Base-by-base conservation (phyloP, 805 yeast genomes). In the Kuraishia floccosa region DNA sequence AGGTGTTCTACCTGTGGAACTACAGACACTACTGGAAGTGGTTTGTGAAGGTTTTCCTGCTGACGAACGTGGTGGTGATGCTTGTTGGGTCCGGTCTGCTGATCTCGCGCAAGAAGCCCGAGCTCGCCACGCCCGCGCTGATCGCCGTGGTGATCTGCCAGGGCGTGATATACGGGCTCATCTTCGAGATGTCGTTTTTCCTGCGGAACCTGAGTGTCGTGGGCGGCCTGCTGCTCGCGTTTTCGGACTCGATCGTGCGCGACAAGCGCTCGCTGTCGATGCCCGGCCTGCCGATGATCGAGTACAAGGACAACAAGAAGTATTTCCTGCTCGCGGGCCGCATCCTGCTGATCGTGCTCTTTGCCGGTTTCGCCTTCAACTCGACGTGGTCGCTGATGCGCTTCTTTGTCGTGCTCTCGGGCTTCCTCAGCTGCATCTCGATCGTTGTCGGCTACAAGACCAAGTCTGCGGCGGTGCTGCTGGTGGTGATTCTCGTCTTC, bases 371-470 rank as follows among this genome's bases (percentile, higher is more conserved):
- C 51, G 76, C 89, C 14, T 66, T 85, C 43, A 72, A 84, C 17
- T 72, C 81, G 30, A 64, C 71, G 23, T 84, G 86, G 85, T 68
- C 83, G 2, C 50, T 78, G 31, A 58, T 76, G 17, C 71, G 83
- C 35, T 52, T 77, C 18, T 42, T 84, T 17, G 61, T 79, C 34
- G 78, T 83, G 34, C 52, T 84, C 21, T 46, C 82, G 34, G 94
- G 94, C 8, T 67, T 81, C 24, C 53, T 66, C 13, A 68, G 78
- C 9, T 81, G 91, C 49, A 62, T 72, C 22, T 73, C 87, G 35
- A 87, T 89, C 38, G 85, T 81, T 16, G 72, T 89, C 41, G 98
- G 98, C 21, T 91, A 76, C 68, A 86, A 85, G 60, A 87, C 97
- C 28, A 85, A 85, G 51, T 72, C 86, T 41, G 77, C 91, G 20